Conservation (phyloP, 345 rosid genomes). For the Eucalyptus rudis region DNA sequence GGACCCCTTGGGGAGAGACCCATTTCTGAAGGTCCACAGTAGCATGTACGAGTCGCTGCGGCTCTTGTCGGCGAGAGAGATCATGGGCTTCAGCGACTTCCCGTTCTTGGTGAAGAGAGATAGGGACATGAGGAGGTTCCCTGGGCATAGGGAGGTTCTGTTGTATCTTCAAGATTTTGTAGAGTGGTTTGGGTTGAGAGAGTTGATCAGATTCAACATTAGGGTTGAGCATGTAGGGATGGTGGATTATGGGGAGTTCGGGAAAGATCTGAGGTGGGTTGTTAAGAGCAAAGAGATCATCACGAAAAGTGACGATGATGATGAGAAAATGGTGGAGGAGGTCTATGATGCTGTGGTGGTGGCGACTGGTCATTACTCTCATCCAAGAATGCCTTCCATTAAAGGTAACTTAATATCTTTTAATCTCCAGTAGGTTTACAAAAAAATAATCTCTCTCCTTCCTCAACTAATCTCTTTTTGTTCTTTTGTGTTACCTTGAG, state of each 20-base stretch:
- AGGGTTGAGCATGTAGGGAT: conserved; percentile 75
- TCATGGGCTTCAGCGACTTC: conserved; percentile 84
- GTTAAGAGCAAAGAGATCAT: conserved; percentile 39
- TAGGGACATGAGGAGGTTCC: conserved; percentile 73
- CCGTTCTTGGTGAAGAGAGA: conserved; percentile 70
- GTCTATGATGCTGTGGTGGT: conserved; percentile 88
- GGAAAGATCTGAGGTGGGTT: conserved; percentile 46
- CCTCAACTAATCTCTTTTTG: background rate
- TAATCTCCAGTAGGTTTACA: background rate
- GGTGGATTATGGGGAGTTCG: conserved; percentile 30
- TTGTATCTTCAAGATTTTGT: conserved; percentile 65
- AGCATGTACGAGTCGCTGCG: conserved; percentile 81
- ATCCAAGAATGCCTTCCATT: conserved; percentile 66
- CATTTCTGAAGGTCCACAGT: conserved; percentile 49
- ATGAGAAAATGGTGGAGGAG: conserved; percentile 40
- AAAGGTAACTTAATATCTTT: conserved; percentile 27
- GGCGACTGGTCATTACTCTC: conserved; percentile 86
- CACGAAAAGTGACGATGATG: background rate
- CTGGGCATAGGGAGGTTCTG: conserved; percentile 79
- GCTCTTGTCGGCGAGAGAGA: conserved; percentile 66
- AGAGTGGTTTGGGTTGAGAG: conserved; percentile 54
- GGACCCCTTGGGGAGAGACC: conserved; percentile 35
- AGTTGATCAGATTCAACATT: conserved; percentile 65
- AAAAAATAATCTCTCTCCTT: background rate
- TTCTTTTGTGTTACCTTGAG: background rate